phyloP scores from a whole-genome alignment of 1,284 basidiomycete species.

The Coniferiporia sulphurascens region DNA sequence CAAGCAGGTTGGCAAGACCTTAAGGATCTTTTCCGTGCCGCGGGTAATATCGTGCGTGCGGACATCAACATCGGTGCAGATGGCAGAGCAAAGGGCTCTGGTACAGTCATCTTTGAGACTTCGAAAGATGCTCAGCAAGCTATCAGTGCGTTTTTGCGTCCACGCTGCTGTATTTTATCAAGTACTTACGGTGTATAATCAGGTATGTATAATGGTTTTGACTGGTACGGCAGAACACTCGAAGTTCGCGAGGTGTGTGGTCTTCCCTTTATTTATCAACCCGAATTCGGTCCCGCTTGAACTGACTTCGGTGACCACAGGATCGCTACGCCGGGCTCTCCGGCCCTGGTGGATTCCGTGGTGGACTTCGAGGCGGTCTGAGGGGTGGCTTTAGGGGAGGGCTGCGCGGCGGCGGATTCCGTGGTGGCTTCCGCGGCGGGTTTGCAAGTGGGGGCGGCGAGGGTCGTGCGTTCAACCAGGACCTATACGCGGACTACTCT shows the following conservation, averaged over 20 bases:
- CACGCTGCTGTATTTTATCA: background rate
- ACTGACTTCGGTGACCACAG: constrained; percentile 32
- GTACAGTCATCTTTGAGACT: constrained; percentile 92
- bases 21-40: constrained; percentile 93
- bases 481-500: constrained; percentile 78
- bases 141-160: constrained; percentile 59
- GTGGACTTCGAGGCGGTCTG: constrained; percentile 52
- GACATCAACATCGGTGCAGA: constrained; percentile 92
- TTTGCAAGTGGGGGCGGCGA: constrained; percentile 45
- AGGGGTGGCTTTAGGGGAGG: constrained; percentile 59
- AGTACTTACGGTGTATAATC: constrained; percentile 5
- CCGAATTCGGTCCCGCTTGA: constrained; percentile 4
- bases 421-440: constrained; percentile 46
- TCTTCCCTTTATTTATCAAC: background rate
- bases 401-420: constrained; percentile 44
- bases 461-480: constrained; percentile 71
- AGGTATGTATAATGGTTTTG: constrained; percentile 93
- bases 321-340: constrained; percentile 86
- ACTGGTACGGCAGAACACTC: constrained; percentile 89
- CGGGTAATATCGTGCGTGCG: constrained; percentile 90
- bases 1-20: constrained; percentile 98
- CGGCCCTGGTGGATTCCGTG: constrained; percentile 59
- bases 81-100: constrained; percentile 90
- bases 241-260: constrained; percentile 83
- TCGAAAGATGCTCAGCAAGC: constrained; percentile 87